Base-by-base conservation (phyloP, 202 grass and related monocot species). In the Schoenoplectus tabernaemontani region DNA sequence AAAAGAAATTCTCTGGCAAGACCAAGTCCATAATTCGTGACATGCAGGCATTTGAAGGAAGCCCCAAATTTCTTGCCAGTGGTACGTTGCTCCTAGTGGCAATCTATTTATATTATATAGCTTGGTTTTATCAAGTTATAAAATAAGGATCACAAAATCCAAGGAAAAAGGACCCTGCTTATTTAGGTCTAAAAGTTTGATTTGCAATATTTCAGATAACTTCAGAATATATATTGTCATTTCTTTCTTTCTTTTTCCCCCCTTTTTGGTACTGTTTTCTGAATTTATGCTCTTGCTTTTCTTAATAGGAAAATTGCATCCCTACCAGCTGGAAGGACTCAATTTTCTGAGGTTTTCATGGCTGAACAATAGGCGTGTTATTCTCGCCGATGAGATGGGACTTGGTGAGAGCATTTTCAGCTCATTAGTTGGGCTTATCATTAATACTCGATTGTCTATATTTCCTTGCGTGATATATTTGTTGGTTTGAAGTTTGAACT, bases 371-470 rank as follows among this genome's bases (percentile, higher is more conserved):
- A 96, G 81, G 78, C 96, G 90, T 76, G 96, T 99, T 32, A 99
- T 99, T 81, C 96, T 99, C 78, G 96, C 78, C 26, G 96, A 99
- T 57, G 96, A 99, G 90, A 99, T 99, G 96, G 96, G 96, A 77
- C 96, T 99, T 78, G 96, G 96, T 99, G 90, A 96, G 83, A 63
- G 68, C 44, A 82, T 50, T 80, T 76, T 48, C 85, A 69, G 39
- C 74, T 43, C 66, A 30, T 65, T 22, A 72, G 47, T 54, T 20
- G 28, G 70, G 47, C 30, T 8, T 22, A 23, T 68, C 42, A 9
- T 36, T 66, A 42, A 41, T 42, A 68, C 3, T 68, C 3, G 7
- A 68, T 48, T 71, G 41, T 22, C 20, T 47, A n/a, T 78, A 47
- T 73, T 82, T 43, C 66, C 81, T 84, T 6, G 66, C 59, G 4